Evolutionary conservation across 495 filamentous ascomycete genomes (phyloP).

Genomic region (Trichoderma asperelloides): DNA sequence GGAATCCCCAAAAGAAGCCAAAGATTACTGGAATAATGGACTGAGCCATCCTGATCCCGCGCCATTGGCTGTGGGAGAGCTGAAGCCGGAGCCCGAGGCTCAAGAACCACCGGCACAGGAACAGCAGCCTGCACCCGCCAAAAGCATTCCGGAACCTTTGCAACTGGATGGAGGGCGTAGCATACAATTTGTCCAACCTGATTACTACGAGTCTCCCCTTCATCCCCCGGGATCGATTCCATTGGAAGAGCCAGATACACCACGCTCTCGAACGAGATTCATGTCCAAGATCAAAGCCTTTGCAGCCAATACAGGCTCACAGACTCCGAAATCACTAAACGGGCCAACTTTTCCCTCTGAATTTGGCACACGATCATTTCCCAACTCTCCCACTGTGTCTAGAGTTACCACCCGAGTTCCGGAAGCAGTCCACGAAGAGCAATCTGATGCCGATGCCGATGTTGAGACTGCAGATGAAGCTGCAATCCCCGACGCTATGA

Average conservation of each 20-base stretch:
- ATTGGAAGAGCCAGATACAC: conserved; percentile 47
- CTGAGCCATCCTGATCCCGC: conserved; percentile 26
- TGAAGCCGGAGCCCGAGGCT: neutral
- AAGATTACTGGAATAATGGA: conserved; percentile 38
- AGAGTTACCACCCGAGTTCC: conserved; percentile 31
- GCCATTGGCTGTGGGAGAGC: conserved; percentile 2
- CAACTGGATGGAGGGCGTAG: conserved; percentile 31
- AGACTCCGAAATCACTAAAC: conserved; percentile 39
- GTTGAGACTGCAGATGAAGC: conserved; percentile 57
- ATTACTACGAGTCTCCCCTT: conserved; percentile 30
- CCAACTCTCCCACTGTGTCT: conserved; percentile 38
- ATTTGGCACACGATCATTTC: conserved; percentile 24
- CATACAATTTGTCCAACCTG: conserved; percentile 49
- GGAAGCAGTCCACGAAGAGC: conserved; percentile 49
- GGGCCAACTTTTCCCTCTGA: conserved; percentile 22
- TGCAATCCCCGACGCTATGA: conserved; percentile 30
- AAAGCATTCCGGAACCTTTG: conserved; percentile 19
- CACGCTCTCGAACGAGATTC: conserved; percentile 49
- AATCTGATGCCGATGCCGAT: conserved; percentile 59
- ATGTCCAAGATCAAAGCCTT: conserved; percentile 59
- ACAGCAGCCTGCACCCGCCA: neutral
- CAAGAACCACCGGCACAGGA: conserved; percentile 6
- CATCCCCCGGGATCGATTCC: conserved; percentile 47
- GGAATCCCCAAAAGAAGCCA: conserved; percentile 17
- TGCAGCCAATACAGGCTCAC: conserved; percentile 29